Evolutionary conservation across 306 rosid species (phyloP).

Genomic region (Purshia tridentata): DNA sequence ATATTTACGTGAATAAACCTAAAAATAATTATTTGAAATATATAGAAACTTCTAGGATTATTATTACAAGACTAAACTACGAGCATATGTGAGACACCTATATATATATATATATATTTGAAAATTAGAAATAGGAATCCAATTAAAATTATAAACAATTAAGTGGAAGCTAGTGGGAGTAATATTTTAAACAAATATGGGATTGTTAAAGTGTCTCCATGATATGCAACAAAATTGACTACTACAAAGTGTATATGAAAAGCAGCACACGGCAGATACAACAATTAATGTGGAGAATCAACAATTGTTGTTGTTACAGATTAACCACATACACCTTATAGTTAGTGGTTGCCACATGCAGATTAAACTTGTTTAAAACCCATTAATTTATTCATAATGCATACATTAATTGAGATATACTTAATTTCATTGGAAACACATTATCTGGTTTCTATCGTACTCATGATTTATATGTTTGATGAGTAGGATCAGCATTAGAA

Average conservation of each 20-base stretch:
- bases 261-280: neutral
- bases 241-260: neutral
- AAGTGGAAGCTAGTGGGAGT: neutral
- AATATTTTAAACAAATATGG: neutral
- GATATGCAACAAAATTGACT: conserved; percentile 10
- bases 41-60: neutral
- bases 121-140: neutral
- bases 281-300: conserved; percentile 27
- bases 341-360: conserved; percentile 24
- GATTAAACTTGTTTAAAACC: conserved; percentile 20
- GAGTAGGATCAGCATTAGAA: conserved; percentile 23
- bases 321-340: neutral
- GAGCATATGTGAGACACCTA: neutral
- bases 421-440: no score
- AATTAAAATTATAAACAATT: neutral
- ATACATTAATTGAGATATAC: no score
- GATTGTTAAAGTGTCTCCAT: conserved; percentile 19
- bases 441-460: neutral
- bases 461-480: neutral
- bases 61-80: neutral
- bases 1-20: no score
- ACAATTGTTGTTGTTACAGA: neutral
- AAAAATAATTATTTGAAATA: neutral
- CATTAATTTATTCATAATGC: neutral
- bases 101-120: neutral